Evolutionary conservation across 352 stramenopile species (phyloP).

Genomic region (Blastocystis sp.): DNA sequence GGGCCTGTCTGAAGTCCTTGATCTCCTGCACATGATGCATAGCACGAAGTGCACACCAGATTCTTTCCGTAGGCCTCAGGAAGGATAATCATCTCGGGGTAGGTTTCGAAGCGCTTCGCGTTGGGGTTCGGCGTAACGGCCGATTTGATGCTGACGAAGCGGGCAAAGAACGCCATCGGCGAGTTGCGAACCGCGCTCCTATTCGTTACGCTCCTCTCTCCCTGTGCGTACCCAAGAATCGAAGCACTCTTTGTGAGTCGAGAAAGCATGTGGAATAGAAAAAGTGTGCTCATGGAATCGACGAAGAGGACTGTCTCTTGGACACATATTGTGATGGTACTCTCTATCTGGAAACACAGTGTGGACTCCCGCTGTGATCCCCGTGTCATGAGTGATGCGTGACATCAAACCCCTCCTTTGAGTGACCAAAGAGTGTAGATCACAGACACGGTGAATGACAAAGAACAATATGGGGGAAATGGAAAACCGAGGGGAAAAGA

Average conservation of each 20-base stretch:
- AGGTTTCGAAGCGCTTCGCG: slow-evolving; percentile 34
- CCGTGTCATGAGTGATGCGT: no score
- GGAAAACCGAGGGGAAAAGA: background rate
- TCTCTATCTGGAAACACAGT: no score
- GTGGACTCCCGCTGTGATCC: no score
- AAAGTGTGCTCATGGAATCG: background rate
- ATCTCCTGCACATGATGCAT: slow-evolving; percentile 24
- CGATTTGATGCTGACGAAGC: slow-evolving; percentile 46
- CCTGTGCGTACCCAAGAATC: background rate
- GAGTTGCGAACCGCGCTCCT: background rate
- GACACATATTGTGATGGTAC: no score
- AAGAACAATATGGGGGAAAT: background rate
- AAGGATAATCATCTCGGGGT: slow-evolving; percentile 55
- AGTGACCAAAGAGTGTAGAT: no score
- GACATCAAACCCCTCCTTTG: no score
- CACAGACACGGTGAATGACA: background rate
- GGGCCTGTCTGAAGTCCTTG: slow-evolving; percentile 15
- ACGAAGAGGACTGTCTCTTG: no score
- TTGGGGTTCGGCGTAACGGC: slow-evolving; percentile 45
- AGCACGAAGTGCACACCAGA: slow-evolving; percentile 1
- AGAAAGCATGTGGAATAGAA: slow-evolving; percentile 29
- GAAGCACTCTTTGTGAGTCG: background rate
- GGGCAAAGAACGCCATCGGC: background rate
- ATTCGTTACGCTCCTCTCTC: background rate
- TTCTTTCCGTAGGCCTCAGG: slow-evolving; percentile 42